Base-by-base conservation (phyloP, 345 rosid genomes). In the Corchorus capsularis region DNA sequence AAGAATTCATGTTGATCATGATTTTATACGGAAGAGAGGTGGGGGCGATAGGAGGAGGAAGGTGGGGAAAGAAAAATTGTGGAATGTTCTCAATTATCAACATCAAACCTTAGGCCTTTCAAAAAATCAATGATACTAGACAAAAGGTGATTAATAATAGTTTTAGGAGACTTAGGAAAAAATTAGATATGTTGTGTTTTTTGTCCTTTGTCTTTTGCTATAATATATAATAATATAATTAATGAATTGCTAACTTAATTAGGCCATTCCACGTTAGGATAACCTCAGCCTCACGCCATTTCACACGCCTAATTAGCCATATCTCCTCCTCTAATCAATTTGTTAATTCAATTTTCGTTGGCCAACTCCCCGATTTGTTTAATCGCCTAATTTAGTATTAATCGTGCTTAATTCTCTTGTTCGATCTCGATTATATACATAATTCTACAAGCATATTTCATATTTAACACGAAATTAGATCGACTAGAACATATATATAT, bases 221-320 rank as follows among this genome's bases (percentile, higher is more conserved):
- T 27, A 27, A 27, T 27, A 27, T 27, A 27, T 27, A 27, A 27
- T 27, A 27, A 27, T 27, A 27, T 27, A 27, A 27, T 27, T 27
- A 27, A 27, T 27, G 27, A 4, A 19, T 47, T 57, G 19, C 63
- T 77, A 73, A 54, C 74, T 16, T 72, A 65, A 63, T 79, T 69
- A 77, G 64, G 53, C 72, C 71, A n/a, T 59, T 82, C 85, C 64
- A 81, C 84, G 82, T 67, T 83, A 72, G 75, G 78, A 82, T 78
- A 83, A 81, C 86, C 84, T 88, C 85, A 84, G 82, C 78, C 86
- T 81, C 84, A 83, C 85, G 86, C 77, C 83, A 86, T 65, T 47
- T 45, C 79, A 75, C 85, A 82, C 74, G 34, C 81, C 63, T 59
- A 56, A 27, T 27, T 27, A 72, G 65, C 70, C 43, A 39, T 27